Evolutionary conservation across 2,329 filamentous ascomycete species (phyloP).

Genomic region (Scedosporium aurantiacum): DNA sequence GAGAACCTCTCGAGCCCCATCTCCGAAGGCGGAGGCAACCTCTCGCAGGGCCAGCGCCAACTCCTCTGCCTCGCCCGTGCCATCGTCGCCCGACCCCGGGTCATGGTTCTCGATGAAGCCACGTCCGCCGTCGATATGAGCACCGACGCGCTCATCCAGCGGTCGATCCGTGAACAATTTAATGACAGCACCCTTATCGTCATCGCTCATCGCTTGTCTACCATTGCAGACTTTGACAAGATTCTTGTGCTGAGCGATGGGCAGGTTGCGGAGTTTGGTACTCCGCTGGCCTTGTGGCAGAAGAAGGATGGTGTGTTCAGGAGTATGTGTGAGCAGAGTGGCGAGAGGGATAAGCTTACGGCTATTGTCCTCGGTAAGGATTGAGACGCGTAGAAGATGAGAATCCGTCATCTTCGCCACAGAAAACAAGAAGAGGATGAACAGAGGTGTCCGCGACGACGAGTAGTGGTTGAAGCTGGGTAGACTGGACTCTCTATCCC

Average conservation of each 20-base stretch:
- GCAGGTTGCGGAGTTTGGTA: slow-evolving; percentile 54
- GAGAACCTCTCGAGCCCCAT: slow-evolving; percentile 49
- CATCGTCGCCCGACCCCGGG: slow-evolving; percentile 60
- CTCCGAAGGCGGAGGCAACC: slow-evolving; percentile 61
- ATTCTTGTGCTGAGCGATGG: slow-evolving; percentile 63
- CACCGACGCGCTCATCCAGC: slow-evolving; percentile 64
- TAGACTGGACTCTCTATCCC: too few species aligned
- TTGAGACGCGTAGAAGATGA: background rate
- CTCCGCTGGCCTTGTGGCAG: slow-evolving; percentile 50
- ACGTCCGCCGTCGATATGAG: slow-evolving; percentile 70
- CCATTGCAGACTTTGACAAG: slow-evolving; percentile 65
- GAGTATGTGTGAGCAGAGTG: slow-evolving; percentile 52
- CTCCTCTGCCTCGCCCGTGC: slow-evolving; percentile 64
- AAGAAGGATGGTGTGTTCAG: slow-evolving; percentile 42
- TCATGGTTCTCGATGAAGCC: slow-evolving; percentile 73
- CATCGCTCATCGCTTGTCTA: slow-evolving; percentile 66
- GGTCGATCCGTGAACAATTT: slow-evolving; percentile 62
- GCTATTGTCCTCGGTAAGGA: slow-evolving; percentile 28
- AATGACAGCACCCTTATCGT: slow-evolving; percentile 57
- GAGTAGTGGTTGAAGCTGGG: too few species aligned
- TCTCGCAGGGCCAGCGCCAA: slow-evolving; percentile 67
- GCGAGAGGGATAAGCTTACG: slow-evolving; percentile 42
- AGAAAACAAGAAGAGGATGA: too few species aligned
- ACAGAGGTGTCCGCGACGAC: too few species aligned
- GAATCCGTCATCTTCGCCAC: too few species aligned